phyloP scores from a whole-genome alignment of 2,329 filamentous ascomycete species.

The Helicocarpus griseus region DNA sequence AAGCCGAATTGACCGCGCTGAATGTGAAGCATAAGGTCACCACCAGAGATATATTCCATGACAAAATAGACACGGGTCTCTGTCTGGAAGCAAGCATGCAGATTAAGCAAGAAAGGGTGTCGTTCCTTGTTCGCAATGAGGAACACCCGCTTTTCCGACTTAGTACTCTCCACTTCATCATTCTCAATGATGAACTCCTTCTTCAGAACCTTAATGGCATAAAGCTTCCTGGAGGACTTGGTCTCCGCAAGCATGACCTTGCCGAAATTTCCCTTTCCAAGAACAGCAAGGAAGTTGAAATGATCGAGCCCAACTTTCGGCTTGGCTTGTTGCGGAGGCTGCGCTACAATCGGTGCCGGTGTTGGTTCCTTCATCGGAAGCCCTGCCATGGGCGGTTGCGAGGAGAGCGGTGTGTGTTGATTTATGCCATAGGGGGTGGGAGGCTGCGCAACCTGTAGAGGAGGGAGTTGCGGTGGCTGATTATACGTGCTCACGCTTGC shows the following conservation, averaged over 20 bases:
- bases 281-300: constrained; percentile 96
- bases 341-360: constrained; percentile 13
- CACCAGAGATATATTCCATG: constrained; percentile 98
- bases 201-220: constrained; percentile 98
- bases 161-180: constrained; percentile 94
- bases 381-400: constrained; percentile 21
- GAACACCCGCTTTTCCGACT: constrained; percentile 96
- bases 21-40: constrained; percentile 98
- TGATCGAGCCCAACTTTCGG: constrained; percentile 87
- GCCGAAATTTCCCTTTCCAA: constrained; percentile 98
- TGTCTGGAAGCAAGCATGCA: constrained; percentile 98
- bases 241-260: constrained; percentile 99
- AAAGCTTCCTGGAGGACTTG: constrained; percentile 81
- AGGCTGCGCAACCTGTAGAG: constrained; percentile 10
- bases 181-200: constrained; percentile 99
- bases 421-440: constrained; percentile 9
- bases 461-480: constrained; percentile 13
- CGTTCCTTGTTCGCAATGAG: constrained; percentile 93
- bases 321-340: constrained; percentile 25
- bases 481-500: constrained; percentile 22
- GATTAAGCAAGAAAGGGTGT: constrained; percentile 87
- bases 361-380: constrained; percentile 43
- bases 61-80: constrained; percentile 98
- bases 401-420: constrained; percentile 16
- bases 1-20: constrained; percentile 92